Base-by-base conservation (phyloP, 805 yeast genomes). In the Candida orba region DNA sequence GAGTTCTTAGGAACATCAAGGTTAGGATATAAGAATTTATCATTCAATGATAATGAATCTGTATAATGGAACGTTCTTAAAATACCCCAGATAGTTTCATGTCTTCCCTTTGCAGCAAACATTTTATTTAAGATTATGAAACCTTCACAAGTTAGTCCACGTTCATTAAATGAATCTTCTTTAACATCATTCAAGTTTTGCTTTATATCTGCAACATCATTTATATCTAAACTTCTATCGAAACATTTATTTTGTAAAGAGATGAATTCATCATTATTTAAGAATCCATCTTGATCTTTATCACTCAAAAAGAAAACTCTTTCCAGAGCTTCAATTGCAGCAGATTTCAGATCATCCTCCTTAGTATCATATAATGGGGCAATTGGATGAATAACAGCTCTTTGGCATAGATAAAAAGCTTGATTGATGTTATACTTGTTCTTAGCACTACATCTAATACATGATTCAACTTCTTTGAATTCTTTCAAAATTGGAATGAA, bases 71-170 rank as follows among this genome's bases (percentile, higher is more conserved):
- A 93, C 0, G 89, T 75, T 41, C 99, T 64, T 23, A 93, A 60
- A 18, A 93, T 87, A 0, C 96, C 95, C 99, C 99, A 93, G 0
- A 88, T 83, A 0, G 98, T 93, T 59, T 93, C 99, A 60, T 93
- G 98, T 29, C 98, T 69, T 0, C 99, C 99, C 32, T 78, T 77
- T 52, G 88, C 95, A 1, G 95, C 95, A 60, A 84, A 93, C 23
- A 86, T 64, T 56, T 82, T 84, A 62, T 87, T 89, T 42, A 93
- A 66, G 1, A 78, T 66, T 3, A 93, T 64, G 56, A 93, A 93
- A 0, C 95, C 98, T 37, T 75, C 78, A 41, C 72, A 75, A 0
- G 86, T 75, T 3, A 91, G 67, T 0, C 95, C 95, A 39, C 61
- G 64, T 0, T 56, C 65, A 1, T 58, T 52, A 22, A 58, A 60